Evolutionary conservation across 2,329 filamentous ascomycete species (phyloP), one percentile per base, ranked within the genome.

Genomic region (Ceratocystiopsis sp.): DNA sequence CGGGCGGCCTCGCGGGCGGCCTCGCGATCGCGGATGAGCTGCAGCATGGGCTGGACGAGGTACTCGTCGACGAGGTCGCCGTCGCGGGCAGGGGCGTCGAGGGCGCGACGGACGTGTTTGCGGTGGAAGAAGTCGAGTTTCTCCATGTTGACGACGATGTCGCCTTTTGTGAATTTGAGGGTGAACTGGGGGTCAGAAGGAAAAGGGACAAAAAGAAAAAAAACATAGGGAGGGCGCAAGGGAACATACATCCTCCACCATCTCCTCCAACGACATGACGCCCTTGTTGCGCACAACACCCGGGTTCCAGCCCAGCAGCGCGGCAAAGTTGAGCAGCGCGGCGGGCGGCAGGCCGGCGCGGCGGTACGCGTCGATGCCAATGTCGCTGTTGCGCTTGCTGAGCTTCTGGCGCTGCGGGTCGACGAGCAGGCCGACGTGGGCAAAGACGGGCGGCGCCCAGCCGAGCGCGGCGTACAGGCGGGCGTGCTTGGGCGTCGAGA

Each of bases 151-250:
- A 95, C 84, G 14, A 81, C 80, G 8, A 87, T 84, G 57, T 95
- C 87, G 11, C 89, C 89, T 52, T 81, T 84, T 3, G 86, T 96
- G 61, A 95, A 93, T 55, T 85, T 86, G 50, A 93, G 69, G 38
- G 78, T 76, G 56, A 95, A 89, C 73, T 84, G 46, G 15, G 35
- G 10, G 21, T 41, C 12, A 38, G 34, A 36, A 11, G 18, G 4
- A 29, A 10, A 29, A 29, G 25, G 9, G 2, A 29, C 6, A 10
- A 29, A 29, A 29, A 29, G 10, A 11, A 29, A 10, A 29, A 29
- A 29, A 29, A 11, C 5, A 9, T 7, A 29, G 10, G 10, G 10
- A 29, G 10, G 10, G 10, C 6, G 10, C 6, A 29, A 29, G 10
- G 10, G 10, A 29, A 29, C 71, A 43, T 63, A 82, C 81, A 46